A percentile compares a stretch with the other conserved stretches of the same genome.
phyloP scores from a whole-genome alignment of 176 grass and related monocot genomes.

The Lolium rigidum region DNA sequence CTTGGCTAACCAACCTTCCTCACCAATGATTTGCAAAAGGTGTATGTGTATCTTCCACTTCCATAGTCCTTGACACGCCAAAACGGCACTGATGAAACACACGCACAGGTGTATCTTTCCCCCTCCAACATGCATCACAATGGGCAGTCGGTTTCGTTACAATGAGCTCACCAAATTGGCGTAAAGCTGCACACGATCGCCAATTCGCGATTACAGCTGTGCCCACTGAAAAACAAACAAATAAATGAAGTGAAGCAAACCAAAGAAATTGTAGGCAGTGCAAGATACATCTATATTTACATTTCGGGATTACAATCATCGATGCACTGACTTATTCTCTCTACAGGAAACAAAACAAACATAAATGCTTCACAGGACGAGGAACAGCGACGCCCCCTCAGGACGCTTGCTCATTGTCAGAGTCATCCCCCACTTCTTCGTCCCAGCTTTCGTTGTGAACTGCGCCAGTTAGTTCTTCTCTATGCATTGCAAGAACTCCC shows the following conservation, averaged over 20 bases:
- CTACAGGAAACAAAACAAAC: not conserved
- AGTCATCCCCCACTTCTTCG: not conserved
- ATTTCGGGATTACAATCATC: not conserved
- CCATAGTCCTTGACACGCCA: not conserved
- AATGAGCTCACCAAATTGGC: too few relatives aligned
- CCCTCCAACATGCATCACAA: too few relatives aligned
- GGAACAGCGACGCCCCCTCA: not conserved
- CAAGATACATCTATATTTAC: not conserved
- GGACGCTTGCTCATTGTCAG: not conserved
- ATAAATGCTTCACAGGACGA: not conserved
- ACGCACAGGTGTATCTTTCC: too few relatives aligned
- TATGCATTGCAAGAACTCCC: not conserved
- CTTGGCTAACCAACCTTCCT: not conserved
- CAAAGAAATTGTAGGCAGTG: not conserved
- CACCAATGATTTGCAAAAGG: not conserved
- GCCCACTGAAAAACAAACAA: not conserved
- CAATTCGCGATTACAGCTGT: too few relatives aligned
- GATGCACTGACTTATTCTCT: not conserved
- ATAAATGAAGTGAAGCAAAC: not conserved
- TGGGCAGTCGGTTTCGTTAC: too few relatives aligned
- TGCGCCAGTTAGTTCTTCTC: not conserved
- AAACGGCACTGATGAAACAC: not conserved
- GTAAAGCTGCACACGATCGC: not conserved
- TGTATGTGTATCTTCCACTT: not conserved
- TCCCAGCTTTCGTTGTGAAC: not conserved